Evolutionary conservation across 192 early-diverging fungal genomes (phyloP).

Genomic region (Physocladia obscura): DNA sequence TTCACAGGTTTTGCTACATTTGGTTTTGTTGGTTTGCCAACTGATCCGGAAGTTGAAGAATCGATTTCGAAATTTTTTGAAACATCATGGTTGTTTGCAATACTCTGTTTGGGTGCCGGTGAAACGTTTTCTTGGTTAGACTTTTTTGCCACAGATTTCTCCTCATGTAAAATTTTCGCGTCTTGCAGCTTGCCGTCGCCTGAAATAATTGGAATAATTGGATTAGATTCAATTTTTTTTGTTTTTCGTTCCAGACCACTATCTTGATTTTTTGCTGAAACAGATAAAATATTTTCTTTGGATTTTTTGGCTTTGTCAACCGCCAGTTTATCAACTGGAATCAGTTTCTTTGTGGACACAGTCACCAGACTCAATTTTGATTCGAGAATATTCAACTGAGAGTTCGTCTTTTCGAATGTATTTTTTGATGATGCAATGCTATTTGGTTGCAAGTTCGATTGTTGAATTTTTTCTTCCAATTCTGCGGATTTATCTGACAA

Average conservation of each 20-base stretch:
- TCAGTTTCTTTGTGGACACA: constrained; percentile 21
- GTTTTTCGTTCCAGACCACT: not conserved
- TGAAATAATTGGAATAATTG: no score
- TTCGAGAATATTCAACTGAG: not conserved
- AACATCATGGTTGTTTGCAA: no score
- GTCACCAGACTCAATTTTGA: not conserved
- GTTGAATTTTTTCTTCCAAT: not conserved
- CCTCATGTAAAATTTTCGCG: not conserved
- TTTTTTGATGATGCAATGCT: not conserved
- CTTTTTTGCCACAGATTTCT: not conserved
- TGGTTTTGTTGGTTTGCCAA: no score
- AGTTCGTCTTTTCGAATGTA: not conserved
- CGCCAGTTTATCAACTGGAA: constrained; percentile 3
- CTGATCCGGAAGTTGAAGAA: no score
- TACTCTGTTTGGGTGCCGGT: no score
- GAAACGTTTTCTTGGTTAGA: no score
- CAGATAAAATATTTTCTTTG: no score
- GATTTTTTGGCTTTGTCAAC: not conserved
- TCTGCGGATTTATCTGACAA: not conserved
- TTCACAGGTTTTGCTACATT: no score
- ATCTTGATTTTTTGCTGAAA: no score
- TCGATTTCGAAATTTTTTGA: no score
- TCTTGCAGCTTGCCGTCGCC: not conserved
- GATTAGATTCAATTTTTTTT: not conserved
- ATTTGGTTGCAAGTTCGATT: not conserved